Base-by-base conservation (phyloP, 176 grass and related monocot species). In the Oryza australiensis region DNA sequence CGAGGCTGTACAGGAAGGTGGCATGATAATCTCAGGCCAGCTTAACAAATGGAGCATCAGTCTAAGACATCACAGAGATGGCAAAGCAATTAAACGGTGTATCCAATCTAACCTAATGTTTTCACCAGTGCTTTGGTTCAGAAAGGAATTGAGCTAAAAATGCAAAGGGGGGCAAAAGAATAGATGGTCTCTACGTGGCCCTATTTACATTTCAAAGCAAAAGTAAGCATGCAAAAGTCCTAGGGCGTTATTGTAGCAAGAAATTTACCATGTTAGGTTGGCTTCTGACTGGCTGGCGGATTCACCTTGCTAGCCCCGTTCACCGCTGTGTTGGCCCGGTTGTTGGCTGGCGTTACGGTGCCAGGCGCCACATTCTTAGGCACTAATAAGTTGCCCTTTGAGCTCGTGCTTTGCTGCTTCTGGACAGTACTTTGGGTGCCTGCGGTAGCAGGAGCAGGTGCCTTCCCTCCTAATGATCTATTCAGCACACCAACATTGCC, bases 151-250 rank as follows among this genome's bases (percentile, higher is more conserved):
- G 28, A 60, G n/a, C 46, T 37, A 55, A 22, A 75, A 30, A 70
- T 68, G 69, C 27, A 27, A 51, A 22, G 12, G 14, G 14, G 12
- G 2, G 26, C 55, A 63, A 69, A n/a, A 24, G 48, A 51, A 63
- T 9, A 37, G 34, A 64, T 20, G 14, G 5, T 68, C 11, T 70
- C 60, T 89, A 82, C 23, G 22, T 38, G 40, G 62, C 43, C 29
- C 78, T 90, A 90, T 90, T 90, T 84, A 86, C 88, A 86, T 68
- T 86, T 89, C 65, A 26, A 30, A 33, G 59, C 48, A 63, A 14
- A 70, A 70, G 34, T 41, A 15, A 20, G 80, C 26, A 53, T 55
- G 9, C 64, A 75, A 13, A 24, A 62, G 64, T 78, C 68, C 83
- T 83, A 82, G 18, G 38, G 16, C 13, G 43, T 76, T 89, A 89